A percentile compares a stretch with the other conserved stretches of the same genome.
phyloP scores from a whole-genome alignment of 2,329 filamentous ascomycete species.

The Phaeosphaeriaceae sp. region DNA sequence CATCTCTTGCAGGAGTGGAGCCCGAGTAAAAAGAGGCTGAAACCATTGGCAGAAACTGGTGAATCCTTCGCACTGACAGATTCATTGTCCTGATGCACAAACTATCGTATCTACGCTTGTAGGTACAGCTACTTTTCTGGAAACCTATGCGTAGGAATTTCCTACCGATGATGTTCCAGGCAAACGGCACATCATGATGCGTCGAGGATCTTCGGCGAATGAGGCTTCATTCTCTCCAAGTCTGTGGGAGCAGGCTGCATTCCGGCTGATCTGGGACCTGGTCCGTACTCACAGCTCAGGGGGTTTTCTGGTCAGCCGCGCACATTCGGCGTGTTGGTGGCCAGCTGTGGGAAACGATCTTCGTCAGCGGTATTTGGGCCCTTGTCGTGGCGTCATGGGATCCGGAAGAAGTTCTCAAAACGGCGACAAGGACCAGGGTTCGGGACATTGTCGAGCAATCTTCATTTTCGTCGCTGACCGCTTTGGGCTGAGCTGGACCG shows the following conservation, averaged over 20 bases:
- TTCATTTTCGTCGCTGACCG: constrained; percentile 20
- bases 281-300: constrained; percentile 25
- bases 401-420: constrained; percentile 43
- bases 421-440: constrained; percentile 34
- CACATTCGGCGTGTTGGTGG: constrained; percentile 33
- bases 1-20: constrained; percentile 26
- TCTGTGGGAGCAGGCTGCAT: constrained; percentile 25
- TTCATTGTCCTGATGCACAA: background rate
- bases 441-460: constrained; percentile 19
- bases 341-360: constrained; percentile 42
- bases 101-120: background rate
- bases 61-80: background rate
- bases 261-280: constrained; percentile 49
- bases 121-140: background rate
- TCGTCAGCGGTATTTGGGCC: constrained; percentile 38
- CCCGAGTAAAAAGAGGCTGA: constrained; percentile 16
- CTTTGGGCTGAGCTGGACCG: constrained; percentile 12
- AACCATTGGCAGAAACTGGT: constrained; percentile 13
- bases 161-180: constrained; percentile 25
- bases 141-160: constrained; percentile 15
- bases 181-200: constrained; percentile 31
- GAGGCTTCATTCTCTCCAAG: constrained; percentile 13
- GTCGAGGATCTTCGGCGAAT: constrained; percentile 18
- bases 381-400: constrained; percentile 40
- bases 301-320: constrained; percentile 38